Conservation (phyloP, 768 basidiomycete species). For the Candolleomyces aberdarensis region DNA sequence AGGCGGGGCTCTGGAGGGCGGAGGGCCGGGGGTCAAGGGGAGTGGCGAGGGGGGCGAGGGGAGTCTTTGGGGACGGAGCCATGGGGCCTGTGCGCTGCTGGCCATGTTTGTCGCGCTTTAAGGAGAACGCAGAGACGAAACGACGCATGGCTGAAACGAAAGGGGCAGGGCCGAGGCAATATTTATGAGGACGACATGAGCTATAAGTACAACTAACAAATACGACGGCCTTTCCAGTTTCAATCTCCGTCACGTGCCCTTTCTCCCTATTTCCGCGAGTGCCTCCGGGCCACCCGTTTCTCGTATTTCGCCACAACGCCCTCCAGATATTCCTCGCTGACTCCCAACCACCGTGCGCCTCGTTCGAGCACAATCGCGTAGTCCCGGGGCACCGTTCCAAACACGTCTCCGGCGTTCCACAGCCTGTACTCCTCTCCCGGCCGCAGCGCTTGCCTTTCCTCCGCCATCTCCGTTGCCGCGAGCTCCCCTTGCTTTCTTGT, state of each 20-base stretch:
- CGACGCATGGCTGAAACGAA: constrained; percentile 49
- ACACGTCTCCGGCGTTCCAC: constrained; percentile 63
- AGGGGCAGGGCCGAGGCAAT: constrained; percentile 10
- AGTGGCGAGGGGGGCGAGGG: constrained; percentile 10
- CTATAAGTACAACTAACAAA: background rate
- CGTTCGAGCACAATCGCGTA: constrained; percentile 48
- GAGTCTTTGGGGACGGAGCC: constrained; percentile 1
- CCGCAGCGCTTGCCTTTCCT: constrained; percentile 21
- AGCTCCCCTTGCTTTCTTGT: constrained; percentile 11
- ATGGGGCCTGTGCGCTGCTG: background rate
- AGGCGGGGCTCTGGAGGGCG: constrained; percentile 10
- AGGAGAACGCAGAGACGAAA: constrained; percentile 55
- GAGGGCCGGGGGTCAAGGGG: constrained; percentile 7
- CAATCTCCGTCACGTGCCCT: background rate
- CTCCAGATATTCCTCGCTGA: constrained; percentile 47
- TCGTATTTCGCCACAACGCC: constrained; percentile 65
- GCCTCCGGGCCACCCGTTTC: constrained; percentile 54
- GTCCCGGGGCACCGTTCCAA: constrained; percentile 53
- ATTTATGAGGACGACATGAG: background rate
- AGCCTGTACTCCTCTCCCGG: constrained; percentile 65
- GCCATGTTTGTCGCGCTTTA: constrained; percentile 40
- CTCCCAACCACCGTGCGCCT: constrained; percentile 55
- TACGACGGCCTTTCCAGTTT: background rate
- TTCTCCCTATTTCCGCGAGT: constrained; percentile 26
- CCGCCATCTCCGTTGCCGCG: constrained; percentile 10